These are phyloP conservation scores for Colletotrichum limetticola DNA, from an alignment of 2,329 filamentous ascomycete species.

Conservation along the genomic window DNA sequence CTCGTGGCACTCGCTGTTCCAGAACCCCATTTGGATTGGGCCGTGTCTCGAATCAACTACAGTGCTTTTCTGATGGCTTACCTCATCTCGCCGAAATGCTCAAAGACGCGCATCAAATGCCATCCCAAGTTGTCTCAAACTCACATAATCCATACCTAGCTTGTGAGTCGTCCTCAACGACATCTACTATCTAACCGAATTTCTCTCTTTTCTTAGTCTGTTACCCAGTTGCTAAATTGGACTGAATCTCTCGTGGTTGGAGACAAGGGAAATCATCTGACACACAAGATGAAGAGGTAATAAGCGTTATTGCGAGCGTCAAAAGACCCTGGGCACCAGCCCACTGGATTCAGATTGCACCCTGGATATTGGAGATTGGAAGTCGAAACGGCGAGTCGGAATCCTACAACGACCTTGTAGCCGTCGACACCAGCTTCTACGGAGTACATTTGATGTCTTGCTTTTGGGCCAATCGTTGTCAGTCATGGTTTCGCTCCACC, in stretches of 20 bases:
- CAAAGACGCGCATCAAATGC: slow-evolving; percentile 1
- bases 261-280: slow-evolving; percentile 4
- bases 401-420: background rate
- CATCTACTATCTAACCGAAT: background rate
- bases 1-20: slow-evolving; percentile 6
- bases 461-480: background rate
- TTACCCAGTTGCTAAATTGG: background rate
- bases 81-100: slow-evolving; percentile 12
- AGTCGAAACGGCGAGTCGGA: background rate
- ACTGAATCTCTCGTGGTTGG: background rate
- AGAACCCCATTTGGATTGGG: slow-evolving; percentile 8
- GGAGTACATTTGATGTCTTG: background rate
- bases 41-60: background rate
- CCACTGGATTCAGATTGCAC: background rate
- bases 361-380: background rate
- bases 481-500: background rate
- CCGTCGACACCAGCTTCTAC: background rate
- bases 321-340: slow-evolving; percentile 4
- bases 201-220: background rate
- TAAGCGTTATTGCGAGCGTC: slow-evolving; percentile 19
- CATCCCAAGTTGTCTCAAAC: slow-evolving; percentile 27
- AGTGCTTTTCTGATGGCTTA: slow-evolving; percentile 18
- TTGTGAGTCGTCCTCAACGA: background rate
- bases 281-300: background rate
- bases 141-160: background rate